Conservation (phyloP, 1,284 basidiomycete genomes). For the Fomitopsis betulina region DNA sequence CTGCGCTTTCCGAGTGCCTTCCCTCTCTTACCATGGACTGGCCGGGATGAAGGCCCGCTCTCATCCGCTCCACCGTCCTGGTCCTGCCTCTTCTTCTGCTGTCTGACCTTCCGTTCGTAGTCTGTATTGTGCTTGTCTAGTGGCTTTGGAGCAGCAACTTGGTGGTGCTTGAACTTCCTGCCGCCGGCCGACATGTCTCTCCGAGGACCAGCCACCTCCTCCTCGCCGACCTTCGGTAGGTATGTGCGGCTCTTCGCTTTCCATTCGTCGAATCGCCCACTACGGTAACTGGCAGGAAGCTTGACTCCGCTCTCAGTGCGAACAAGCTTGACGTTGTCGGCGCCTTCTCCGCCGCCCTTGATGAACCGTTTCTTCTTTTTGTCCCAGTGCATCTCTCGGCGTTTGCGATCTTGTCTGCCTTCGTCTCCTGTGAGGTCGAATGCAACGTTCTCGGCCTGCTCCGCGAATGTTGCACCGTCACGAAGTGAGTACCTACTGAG, state of each 20-base stretch:
- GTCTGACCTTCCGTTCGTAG: slow-evolving; percentile 69
- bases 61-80: slow-evolving; percentile 19
- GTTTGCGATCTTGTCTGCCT: slow-evolving; percentile 56
- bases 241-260: slow-evolving; percentile 69
- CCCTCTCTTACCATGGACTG: slow-evolving; percentile 24
- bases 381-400: slow-evolving; percentile 82
- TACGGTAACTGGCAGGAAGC: slow-evolving; percentile 91
- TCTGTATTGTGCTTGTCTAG: slow-evolving; percentile 63
- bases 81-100: slow-evolving; percentile 43
- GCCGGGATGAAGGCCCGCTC: slow-evolving; percentile 16
- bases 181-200: slow-evolving; percentile 35
- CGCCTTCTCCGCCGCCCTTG: slow-evolving; percentile 78
- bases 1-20: slow-evolving; percentile 36
- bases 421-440: slow-evolving; percentile 90
- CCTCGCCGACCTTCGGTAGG: slow-evolving; percentile 81
- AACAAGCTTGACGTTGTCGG: slow-evolving; percentile 94
- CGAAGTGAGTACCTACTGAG: slow-evolving; percentile 73
- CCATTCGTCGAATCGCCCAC: slow-evolving; percentile 96
- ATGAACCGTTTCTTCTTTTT: slow-evolving; percentile 96
- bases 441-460: slow-evolving; percentile 76
- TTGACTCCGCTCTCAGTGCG: slow-evolving; percentile 89
- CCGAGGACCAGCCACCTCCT: slow-evolving; percentile 45
- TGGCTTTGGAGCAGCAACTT: slow-evolving; percentile 58
- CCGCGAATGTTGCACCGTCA: slow-evolving; percentile 82
- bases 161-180: slow-evolving; percentile 66